A percentile compares a stretch with the other conserved stretches of the same genome.
phyloP scores from a whole-genome alignment of 2,329 filamentous ascomycete species.

The Lachnellula suecica region DNA sequence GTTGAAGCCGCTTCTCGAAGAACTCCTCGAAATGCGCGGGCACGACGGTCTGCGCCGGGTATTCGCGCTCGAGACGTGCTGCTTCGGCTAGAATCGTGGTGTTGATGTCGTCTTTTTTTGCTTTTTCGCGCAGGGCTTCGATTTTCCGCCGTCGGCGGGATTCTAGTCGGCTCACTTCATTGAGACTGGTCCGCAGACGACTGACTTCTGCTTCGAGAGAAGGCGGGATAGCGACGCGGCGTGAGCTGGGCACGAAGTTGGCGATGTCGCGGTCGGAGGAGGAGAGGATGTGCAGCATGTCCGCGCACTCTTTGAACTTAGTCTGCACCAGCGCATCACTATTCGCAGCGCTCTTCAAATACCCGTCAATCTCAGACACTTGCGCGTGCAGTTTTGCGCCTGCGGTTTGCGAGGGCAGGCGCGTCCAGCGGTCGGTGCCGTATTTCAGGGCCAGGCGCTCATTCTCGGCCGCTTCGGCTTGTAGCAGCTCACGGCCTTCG shows the following conservation, averaged over 20 bases:
- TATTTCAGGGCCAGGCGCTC: slow-evolving; percentile 72
- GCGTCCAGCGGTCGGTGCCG: slow-evolving; percentile 82
- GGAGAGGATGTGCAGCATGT: slow-evolving; percentile 71
- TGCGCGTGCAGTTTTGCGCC: slow-evolving; percentile 41
- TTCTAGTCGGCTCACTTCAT: slow-evolving; percentile 82
- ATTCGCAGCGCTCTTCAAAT: slow-evolving; percentile 71
- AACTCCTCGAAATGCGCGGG: slow-evolving; percentile 90
- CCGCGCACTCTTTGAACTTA: slow-evolving; percentile 76
- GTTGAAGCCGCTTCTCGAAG: slow-evolving; percentile 77
- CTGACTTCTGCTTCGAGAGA: slow-evolving; percentile 78
- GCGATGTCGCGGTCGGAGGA: slow-evolving; percentile 80
- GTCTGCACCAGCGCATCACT: slow-evolving; percentile 65
- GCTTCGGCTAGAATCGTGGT: slow-evolving; percentile 80
- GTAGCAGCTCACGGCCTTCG: slow-evolving; percentile 77
- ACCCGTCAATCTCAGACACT: slow-evolving; percentile 74
- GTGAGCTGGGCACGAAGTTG: slow-evolving; percentile 84
- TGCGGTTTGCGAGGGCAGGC: slow-evolving; percentile 68
- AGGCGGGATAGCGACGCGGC: slow-evolving; percentile 75
- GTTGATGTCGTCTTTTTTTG: slow-evolving; percentile 85
- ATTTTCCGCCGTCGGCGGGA: slow-evolving; percentile 77
- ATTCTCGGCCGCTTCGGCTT: slow-evolving; percentile 82
- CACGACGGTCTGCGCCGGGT: slow-evolving; percentile 80
- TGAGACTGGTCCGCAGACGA: slow-evolving; percentile 74
- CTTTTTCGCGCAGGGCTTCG: slow-evolving; percentile 75
- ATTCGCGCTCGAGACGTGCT: slow-evolving; percentile 79